Evolutionary conservation across 2,329 filamentous ascomycete genomes (phyloP).

Genomic region (Colletotrichum endophyticum): DNA sequence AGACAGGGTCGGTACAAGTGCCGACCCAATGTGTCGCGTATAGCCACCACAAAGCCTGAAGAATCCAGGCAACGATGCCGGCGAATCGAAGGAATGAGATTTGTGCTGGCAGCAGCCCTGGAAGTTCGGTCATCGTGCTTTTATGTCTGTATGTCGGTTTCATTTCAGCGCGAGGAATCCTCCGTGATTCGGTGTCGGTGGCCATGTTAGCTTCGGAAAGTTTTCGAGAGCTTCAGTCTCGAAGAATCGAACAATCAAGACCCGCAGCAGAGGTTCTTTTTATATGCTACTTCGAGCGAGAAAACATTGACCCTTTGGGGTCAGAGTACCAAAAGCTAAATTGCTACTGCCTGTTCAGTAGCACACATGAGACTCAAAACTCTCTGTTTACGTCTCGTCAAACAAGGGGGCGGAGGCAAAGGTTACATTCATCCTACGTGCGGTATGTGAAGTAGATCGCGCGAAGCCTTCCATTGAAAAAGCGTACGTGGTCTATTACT

Average conservation of each 20-base stretch:
- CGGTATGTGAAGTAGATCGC: not conserved
- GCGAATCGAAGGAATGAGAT: not conserved
- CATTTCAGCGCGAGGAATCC: not conserved
- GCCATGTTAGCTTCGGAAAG: not conserved
- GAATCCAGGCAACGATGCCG: not conserved
- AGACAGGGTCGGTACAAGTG: not conserved
- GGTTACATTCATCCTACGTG: not conserved
- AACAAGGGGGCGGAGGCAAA: not conserved
- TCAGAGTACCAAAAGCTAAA: not conserved
- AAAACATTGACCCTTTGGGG: not conserved
- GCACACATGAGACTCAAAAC: not conserved
- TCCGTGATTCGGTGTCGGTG: not conserved
- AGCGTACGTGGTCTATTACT: not conserved
- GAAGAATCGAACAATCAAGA: not conserved
- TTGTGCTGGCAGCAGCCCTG: not conserved
- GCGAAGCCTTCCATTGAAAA: not conserved
- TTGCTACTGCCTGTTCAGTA: not conserved
- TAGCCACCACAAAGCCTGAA: not conserved
- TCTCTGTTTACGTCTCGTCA: not conserved
- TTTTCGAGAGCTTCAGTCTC: not conserved
- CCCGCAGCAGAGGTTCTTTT: not conserved
- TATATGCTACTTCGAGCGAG: not conserved
- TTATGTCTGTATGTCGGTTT: not conserved
- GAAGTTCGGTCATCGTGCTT: not conserved
- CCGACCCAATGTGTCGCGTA: not conserved